Base-by-base conservation (phyloP, 352 stramenopile species). In the Plasmopara muralis region DNA sequence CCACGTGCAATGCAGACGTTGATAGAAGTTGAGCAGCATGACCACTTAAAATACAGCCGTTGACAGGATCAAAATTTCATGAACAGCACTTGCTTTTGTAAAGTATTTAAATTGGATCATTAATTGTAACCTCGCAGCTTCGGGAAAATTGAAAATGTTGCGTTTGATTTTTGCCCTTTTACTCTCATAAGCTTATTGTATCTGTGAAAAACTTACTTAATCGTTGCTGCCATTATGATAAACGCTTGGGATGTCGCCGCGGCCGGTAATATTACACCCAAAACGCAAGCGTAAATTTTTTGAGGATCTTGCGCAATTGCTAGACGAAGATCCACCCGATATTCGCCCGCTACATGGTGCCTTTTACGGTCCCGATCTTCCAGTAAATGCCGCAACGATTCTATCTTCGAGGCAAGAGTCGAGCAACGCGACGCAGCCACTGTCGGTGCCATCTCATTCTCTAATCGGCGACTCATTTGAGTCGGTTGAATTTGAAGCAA, bases 211-310 rank as follows among this genome's bases (percentile, higher is more conserved):
- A n/a, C n/a, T n/a, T n/a, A n/a, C n/a, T n/a, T n/a, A n/a, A n/a
- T n/a, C 20, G 20, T 25, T 3, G 3, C 20, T 25, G 20, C 31
- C 31, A 12, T 1, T 12, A 35, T 35, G 31, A 5, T 12, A 35
- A 16, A 14, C 40, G 25, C 16, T 51, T 12, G 33, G 5, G 33
- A 9, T 43, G 9, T 34, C 25, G 10, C n/a, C 37, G 42, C 58
- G 63, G 43, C 51, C 46, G 33, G 47, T 54, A 3, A 3, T 25
- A 25, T 56, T 89, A 40, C 74, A 87, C 58, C 69, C 71, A 48
- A 75, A 77, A 39, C 72, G 74, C 38, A 89, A 93, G 63, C 73
- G 77, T 59, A 89, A 88, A 60, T 90, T 89, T 62, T 93, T 89
- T 51, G 62, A 60, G 9, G 79, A 75, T 13, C 64, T 87, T 14